phyloP scores from a whole-genome alignment of 768 basidiomycete genomes.

The Leucogyrophana mollusca region DNA sequence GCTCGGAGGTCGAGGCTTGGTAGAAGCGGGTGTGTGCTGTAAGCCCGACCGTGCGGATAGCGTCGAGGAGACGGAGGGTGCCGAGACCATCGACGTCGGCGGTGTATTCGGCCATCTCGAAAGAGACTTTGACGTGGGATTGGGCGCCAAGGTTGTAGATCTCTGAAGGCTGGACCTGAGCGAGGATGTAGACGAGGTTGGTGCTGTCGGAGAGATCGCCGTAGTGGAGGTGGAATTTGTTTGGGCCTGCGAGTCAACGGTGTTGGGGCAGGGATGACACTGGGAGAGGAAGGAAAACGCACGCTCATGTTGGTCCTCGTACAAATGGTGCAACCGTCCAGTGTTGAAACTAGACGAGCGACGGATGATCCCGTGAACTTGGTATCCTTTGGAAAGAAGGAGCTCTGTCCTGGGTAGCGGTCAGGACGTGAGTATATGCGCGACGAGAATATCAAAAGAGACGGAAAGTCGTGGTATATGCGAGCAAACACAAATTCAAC shows the following conservation, averaged over 20 bases:
- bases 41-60: conserved; percentile 92
- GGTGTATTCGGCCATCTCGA: conserved; percentile 99
- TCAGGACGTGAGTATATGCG: conserved; percentile 5
- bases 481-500: no score
- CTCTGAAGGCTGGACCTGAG: conserved; percentile 92
- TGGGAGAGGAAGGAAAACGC: conserved; percentile 26
- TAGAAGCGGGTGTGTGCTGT: conserved; percentile 94
- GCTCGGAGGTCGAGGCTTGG: conserved; percentile 95
- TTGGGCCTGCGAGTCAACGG: conserved; percentile 46
- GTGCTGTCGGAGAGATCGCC: conserved; percentile 95
- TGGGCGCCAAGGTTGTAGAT: conserved; percentile 98
- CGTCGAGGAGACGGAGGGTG: conserved; percentile 93
- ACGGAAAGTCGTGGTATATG: no score
- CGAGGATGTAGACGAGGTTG: conserved; percentile 95
- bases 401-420: conserved; percentile 67
- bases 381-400: conserved; percentile 82
- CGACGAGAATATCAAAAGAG: no score
- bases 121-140: conserved; percentile 98
- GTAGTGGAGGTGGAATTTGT: conserved; percentile 83
- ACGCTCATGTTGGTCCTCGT: conserved; percentile 92
- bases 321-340: conserved; percentile 89
- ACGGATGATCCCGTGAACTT: conserved; percentile 94
- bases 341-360: conserved; percentile 99
- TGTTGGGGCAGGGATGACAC: conserved; percentile 3
- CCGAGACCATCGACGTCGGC: conserved; percentile 96